Evolutionary conservation across 352 stramenopile genomes (phyloP).

Genomic region (Phytophthora sansomeana): DNA sequence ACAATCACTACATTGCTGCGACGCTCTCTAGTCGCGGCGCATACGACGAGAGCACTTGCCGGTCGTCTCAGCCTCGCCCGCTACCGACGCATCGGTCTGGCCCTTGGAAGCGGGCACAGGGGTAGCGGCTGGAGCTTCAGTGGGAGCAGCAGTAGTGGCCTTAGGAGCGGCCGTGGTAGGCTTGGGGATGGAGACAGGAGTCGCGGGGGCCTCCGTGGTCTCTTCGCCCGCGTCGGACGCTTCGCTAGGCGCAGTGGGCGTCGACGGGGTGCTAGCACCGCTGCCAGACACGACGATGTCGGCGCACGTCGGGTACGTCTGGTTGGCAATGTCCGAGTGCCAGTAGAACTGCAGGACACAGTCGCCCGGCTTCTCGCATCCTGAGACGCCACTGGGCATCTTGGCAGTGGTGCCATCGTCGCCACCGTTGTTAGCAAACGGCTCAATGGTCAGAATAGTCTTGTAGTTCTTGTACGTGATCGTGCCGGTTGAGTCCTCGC

Average conservation of each 20-base stretch:
- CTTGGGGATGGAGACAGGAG: slow-evolving; percentile 15
- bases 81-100: slow-evolving; percentile 20
- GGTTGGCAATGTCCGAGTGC: slow-evolving; percentile 46
- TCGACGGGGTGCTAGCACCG: slow-evolving; percentile 15
- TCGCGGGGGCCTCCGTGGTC: slow-evolving; percentile 5
- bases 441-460: slow-evolving; percentile 45
- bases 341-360: slow-evolving; percentile 54
- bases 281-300: slow-evolving; percentile 46
- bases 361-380: slow-evolving; percentile 44
- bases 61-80: slow-evolving; percentile 20
- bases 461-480: slow-evolving; percentile 58
- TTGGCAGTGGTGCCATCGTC: slow-evolving; percentile 36
- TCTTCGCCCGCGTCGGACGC: neutral
- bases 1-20: neutral
- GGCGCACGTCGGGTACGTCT: slow-evolving; percentile 49
- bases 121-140: slow-evolving; percentile 3
- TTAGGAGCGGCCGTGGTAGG: slow-evolving; percentile 14
- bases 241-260: neutral
- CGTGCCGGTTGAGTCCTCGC: slow-evolving; percentile 37
- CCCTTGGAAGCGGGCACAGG: slow-evolving; percentile 13
- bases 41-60: slow-evolving; percentile 37
- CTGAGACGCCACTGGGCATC: slow-evolving; percentile 47
- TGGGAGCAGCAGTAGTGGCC: neutral
- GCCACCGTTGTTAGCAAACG: slow-evolving; percentile 48
- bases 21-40: slow-evolving; percentile 29